Evolutionary conservation across 2,329 filamentous ascomycete species (phyloP).

Genomic region (Albophoma yamanashiensis): DNA sequence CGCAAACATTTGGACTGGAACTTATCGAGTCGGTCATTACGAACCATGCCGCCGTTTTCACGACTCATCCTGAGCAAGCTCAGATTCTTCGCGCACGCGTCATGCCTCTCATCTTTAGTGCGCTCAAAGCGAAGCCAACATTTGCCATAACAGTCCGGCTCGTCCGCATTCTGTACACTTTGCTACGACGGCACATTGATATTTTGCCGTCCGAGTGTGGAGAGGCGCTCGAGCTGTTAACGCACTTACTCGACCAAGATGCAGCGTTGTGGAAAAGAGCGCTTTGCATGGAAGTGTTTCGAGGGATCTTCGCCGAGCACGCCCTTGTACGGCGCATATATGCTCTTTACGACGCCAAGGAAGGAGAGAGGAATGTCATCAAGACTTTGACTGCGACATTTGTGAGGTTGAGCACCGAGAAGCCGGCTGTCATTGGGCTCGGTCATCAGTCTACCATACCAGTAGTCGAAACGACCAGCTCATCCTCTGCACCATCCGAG

Average conservation of each 20-base stretch:
- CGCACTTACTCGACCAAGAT: slow-evolving; percentile 81
- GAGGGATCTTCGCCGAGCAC: slow-evolving; percentile 74
- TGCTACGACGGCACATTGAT: slow-evolving; percentile 67
- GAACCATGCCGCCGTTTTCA: slow-evolving; percentile 74
- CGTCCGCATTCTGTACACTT: slow-evolving; percentile 70
- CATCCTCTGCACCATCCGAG: slow-evolving; percentile 53
- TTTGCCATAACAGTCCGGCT: slow-evolving; percentile 78
- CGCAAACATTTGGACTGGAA: slow-evolving; percentile 78
- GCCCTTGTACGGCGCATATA: slow-evolving; percentile 71
- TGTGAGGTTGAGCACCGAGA: slow-evolving; percentile 87
- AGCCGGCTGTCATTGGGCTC: slow-evolving; percentile 77
- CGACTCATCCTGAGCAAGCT: slow-evolving; percentile 67
- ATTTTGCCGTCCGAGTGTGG: slow-evolving; percentile 72
- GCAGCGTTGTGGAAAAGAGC: slow-evolving; percentile 76
- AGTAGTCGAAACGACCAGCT: slow-evolving; percentile 42
- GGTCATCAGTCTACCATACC: slow-evolving; percentile 83
- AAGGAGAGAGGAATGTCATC: slow-evolving; percentile 65
- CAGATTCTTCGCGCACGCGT: slow-evolving; percentile 66
- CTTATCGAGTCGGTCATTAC: slow-evolving; percentile 84
- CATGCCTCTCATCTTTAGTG: slow-evolving; percentile 72
- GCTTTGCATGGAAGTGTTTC: slow-evolving; percentile 83
- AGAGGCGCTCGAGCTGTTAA: slow-evolving; percentile 70
- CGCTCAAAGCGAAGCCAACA: slow-evolving; percentile 64
- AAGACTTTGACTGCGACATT: slow-evolving; percentile 78
- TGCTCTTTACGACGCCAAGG: slow-evolving; percentile 62